A percentile compares a stretch with the other conserved stretches of the same genome.
Conservation (phyloP, 176 grass and related monocot species). For the Juncus effusus region DNA sequence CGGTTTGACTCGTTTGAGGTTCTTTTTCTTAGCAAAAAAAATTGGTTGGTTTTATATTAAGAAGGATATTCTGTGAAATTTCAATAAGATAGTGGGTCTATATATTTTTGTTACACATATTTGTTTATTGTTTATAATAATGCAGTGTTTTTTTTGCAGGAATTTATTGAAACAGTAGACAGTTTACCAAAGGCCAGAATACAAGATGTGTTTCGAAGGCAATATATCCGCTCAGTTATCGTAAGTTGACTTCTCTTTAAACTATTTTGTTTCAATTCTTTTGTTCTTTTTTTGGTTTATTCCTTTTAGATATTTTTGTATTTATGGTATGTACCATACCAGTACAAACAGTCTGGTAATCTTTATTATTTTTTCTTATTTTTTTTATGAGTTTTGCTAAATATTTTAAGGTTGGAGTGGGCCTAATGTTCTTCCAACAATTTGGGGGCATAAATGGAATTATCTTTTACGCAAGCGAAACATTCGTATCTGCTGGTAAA, state of each 20-base stretch:
- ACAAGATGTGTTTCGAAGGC: conserved; percentile 41
- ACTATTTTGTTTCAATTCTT: too few relatives aligned
- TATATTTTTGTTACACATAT: not conserved
- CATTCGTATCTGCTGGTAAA: conserved; percentile 63
- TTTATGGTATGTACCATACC: too few relatives aligned
- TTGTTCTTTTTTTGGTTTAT: too few relatives aligned
- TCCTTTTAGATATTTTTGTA: too few relatives aligned
- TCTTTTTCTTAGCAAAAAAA: too few relatives aligned
- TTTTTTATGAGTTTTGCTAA: not conserved
- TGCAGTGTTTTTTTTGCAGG: conserved; percentile 28
- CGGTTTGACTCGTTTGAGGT: too few relatives aligned
- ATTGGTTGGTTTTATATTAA: too few relatives aligned
- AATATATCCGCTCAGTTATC: conserved; percentile 37
- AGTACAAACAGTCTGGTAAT: not conserved
- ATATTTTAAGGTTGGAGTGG: conserved; percentile 35
- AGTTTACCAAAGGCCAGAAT: conserved; percentile 43
- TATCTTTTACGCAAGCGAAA: conserved; percentile 56
- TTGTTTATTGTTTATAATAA: not conserved
- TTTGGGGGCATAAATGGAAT: conserved; percentile 64
- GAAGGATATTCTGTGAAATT: not conserved
- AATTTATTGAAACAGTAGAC: conserved; percentile 32
- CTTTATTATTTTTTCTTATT: not conserved
- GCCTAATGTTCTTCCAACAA: conserved; percentile 69
- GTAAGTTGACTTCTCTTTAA: conserved; percentile 24
- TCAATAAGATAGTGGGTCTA: too few relatives aligned